Evolutionary conservation across 768 basidiomycete species (phyloP).

Genomic region (Strobilomyces echinocephalus): DNA sequence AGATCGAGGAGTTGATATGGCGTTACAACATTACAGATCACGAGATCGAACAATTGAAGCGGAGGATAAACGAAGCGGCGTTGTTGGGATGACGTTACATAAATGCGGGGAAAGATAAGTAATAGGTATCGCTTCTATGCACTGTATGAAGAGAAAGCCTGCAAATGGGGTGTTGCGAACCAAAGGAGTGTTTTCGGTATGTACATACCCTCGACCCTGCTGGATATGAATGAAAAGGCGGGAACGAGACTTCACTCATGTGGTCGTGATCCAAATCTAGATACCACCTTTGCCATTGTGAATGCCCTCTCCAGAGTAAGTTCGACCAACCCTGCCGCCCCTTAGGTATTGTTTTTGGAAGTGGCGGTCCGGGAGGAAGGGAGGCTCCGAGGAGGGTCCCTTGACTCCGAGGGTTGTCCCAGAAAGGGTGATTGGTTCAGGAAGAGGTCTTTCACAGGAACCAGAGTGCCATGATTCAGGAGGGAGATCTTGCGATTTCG

Average conservation of each 20-base stretch:
- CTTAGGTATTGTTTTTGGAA: constrained; percentile 53
- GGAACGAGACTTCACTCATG: constrained; percentile 45
- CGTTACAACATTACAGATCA: constrained; percentile 6
- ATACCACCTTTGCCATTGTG: too few relatives aligned
- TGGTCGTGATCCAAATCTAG: constrained; percentile 73
- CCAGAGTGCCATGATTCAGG: constrained; percentile 47
- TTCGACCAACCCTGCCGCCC: constrained; percentile 62
- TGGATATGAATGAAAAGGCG: neutral
- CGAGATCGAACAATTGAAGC: neutral
- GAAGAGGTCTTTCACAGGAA: constrained; percentile 51
- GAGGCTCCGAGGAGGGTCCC: constrained; percentile 45
- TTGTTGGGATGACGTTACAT: too few relatives aligned
- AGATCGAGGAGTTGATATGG: constrained; percentile 14
- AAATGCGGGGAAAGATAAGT: too few relatives aligned
- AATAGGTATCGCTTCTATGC: too few relatives aligned
- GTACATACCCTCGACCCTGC: constrained; percentile 65
- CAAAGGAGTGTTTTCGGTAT: constrained; percentile 49
- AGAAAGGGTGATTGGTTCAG: constrained; percentile 63
- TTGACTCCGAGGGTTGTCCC: constrained; percentile 57
- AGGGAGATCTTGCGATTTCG: constrained; percentile 36
- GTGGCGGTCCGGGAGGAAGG: constrained; percentile 52
- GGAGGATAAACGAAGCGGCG: neutral
- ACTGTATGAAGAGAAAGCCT: too few relatives aligned
- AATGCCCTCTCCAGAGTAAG: too few relatives aligned
- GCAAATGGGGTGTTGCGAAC: neutral